Conservation (phyloP, 768 basidiomycete genomes). For the Dictyophora rubrovolvata region DNA sequence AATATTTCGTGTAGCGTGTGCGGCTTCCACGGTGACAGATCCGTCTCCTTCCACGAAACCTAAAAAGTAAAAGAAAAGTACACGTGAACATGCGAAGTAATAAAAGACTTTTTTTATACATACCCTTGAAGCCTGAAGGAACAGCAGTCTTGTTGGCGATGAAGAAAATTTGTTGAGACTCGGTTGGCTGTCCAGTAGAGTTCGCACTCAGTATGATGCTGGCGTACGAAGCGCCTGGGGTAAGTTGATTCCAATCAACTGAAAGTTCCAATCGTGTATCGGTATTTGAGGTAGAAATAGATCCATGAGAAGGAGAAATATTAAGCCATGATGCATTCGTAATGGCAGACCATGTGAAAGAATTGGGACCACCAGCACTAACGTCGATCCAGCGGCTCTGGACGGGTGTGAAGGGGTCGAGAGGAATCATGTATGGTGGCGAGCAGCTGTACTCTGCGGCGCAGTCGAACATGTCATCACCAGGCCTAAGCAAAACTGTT, state of each 20-base stretch:
- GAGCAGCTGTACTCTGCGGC: constrained; percentile 36
- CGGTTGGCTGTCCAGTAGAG: constrained; percentile 27
- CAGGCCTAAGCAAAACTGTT: constrained; percentile 36
- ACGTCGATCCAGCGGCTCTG: constrained; percentile 50
- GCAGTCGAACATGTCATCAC: constrained; percentile 56
- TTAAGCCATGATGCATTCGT: constrained; percentile 45
- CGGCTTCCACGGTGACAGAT: constrained; percentile 57
- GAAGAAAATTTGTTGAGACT: constrained; percentile 20
- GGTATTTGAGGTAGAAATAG: constrained; percentile 34
- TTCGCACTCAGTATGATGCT: constrained; percentile 39
- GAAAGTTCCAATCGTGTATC: constrained; percentile 46
- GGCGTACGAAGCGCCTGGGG: constrained; percentile 26
- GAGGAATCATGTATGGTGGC: constrained; percentile 32
- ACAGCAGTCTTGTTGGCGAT: constrained; percentile 24
- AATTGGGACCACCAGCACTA: constrained; percentile 45
- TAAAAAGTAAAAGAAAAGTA: neutral
- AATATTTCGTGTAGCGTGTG: constrained; percentile 39
- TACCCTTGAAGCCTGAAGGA: constrained; percentile 41
- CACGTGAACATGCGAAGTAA: neutral
- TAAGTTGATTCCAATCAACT: constrained; percentile 49
- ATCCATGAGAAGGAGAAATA: constrained; percentile 36
- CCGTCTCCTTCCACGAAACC: constrained; percentile 59
- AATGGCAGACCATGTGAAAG: constrained; percentile 45
- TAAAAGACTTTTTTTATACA: neutral
- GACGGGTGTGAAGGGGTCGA: constrained; percentile 50